Evolutionary conservation across 2,329 filamentous ascomycete species (phyloP).

Genomic region (Cercospora zeae-maydis): DNA sequence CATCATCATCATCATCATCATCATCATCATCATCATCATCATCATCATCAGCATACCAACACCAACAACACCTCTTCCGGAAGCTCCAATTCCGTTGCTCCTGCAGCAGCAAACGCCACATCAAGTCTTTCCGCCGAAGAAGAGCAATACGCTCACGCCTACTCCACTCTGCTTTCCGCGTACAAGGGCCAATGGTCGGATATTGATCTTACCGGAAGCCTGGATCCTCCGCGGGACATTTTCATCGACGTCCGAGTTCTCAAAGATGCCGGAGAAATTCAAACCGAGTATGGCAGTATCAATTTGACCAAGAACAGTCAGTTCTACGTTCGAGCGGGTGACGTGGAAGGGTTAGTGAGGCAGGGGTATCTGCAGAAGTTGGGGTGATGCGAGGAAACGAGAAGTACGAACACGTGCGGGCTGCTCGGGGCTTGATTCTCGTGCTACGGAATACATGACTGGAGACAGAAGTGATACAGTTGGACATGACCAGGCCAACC

Average conservation of each 20-base stretch:
- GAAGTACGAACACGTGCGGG: not conserved
- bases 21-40: too few relatives aligned
- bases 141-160: conserved; percentile 91
- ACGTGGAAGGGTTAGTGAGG: conserved; percentile 89
- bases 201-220: conserved; percentile 86
- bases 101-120: conserved; percentile 10
- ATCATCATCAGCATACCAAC: too few relatives aligned
- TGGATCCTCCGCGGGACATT: conserved; percentile 90
- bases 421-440: not conserved
- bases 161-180: conserved; percentile 85
- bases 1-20: too few relatives aligned
- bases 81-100: not conserved
- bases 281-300: conserved; percentile 98
- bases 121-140: conserved; percentile 77
- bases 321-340: conserved; percentile 92
- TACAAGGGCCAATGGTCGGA: conserved; percentile 99
- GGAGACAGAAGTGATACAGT: not conserved
- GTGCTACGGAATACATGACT: not conserved
- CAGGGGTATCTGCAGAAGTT: conserved; percentile 89
- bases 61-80: not conserved
- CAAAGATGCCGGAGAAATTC: conserved; percentile 96
- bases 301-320: conserved; percentile 97
- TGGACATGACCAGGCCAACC: not conserved
- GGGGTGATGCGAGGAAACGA: not conserved
- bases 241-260: conserved; percentile 96